Conservation (phyloP, 108 stramenopile species). For the Skeletonema menzelii region DNA sequence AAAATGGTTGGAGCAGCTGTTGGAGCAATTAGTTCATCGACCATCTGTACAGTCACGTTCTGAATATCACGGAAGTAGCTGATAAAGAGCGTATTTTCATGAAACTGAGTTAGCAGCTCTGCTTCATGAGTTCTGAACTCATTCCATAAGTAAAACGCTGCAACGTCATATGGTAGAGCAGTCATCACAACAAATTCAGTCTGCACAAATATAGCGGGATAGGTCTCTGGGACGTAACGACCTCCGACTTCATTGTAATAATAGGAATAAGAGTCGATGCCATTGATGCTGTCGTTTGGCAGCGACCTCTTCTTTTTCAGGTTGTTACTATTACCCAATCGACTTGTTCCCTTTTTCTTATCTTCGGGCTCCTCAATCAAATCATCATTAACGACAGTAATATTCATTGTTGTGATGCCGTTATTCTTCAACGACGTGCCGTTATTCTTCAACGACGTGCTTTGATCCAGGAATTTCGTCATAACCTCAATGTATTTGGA, state of each 20-base stretch:
- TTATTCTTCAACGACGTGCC: neutral
- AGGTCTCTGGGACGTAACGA: constrained; percentile 4
- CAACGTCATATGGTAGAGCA: constrained; percentile 14
- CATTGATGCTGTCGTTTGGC: neutral
- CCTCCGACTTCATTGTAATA: neutral
- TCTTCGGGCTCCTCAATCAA: neutral
- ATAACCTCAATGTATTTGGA: constrained; percentile 11
- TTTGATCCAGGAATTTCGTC: neutral
- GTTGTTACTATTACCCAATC: neutral
- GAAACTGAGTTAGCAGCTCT: neutral
- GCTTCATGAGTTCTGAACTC: neutral
- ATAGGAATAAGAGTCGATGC: neutral
- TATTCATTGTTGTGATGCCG: neutral
- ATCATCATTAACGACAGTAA: constrained; percentile 8
- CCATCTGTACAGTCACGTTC: constrained; percentile 3
- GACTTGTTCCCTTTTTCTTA: neutral
- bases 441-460: neutral
- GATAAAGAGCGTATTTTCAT: constrained; percentile 15
- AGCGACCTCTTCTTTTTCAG: neutral
- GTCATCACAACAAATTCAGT: constrained; percentile 5
- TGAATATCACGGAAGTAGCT: constrained; percentile 14
- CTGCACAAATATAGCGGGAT: constrained; percentile 18
- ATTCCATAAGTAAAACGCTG: constrained; percentile 19
- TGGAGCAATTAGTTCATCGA: constrained; percentile 9
- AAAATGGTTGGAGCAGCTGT: constrained; percentile 7